These are phyloP conservation scores for Gentiana dahurica DNA, from an alignment of 257 asterid genomes.

Conservation along the genomic window DNA sequence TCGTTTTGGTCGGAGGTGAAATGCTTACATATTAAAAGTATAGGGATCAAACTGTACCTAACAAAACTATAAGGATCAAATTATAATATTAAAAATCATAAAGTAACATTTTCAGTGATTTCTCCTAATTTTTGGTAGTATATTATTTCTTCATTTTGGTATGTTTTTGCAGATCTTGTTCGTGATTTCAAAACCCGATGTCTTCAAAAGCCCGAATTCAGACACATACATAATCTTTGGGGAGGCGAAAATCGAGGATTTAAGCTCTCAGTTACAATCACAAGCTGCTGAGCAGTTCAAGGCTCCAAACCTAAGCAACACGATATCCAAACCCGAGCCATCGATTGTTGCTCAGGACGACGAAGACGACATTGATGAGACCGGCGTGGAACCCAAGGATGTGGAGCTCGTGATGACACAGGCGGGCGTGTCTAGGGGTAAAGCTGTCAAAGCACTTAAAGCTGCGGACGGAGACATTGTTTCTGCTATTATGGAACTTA, in stretches of 20 bases:
- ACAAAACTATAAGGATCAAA: too few species aligned
- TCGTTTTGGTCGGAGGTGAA: too few species aligned
- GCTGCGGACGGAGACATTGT: conserved; percentile 68
- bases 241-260: conserved; percentile 50
- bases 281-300: conserved; percentile 56
- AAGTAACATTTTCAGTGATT: background rate
- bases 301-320: conserved; percentile 29
- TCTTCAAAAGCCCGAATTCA: conserved; percentile 57
- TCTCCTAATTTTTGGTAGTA: background rate
- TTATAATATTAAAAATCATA: too few species aligned
- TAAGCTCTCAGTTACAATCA: conserved; percentile 48
- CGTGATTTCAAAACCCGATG: conserved; percentile 55
- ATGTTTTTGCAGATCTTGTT: conserved; percentile 26
- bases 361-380: conserved; percentile 49
- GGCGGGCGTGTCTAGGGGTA: conserved; percentile 52
- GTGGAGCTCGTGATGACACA: conserved; percentile 62
- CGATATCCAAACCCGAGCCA: conserved; percentile 44
- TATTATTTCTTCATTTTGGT: background rate
- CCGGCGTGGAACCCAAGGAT: conserved; percentile 60
- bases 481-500: conserved; percentile 67
- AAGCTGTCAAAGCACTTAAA: conserved; percentile 59
- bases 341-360: conserved; percentile 39
- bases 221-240: conserved; percentile 53
- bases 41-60: too few species aligned
- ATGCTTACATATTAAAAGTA: too few species aligned